Evolutionary conservation across 2,329 filamentous ascomycete genomes (phyloP).

Genomic region (Epichloe scottii): DNA sequence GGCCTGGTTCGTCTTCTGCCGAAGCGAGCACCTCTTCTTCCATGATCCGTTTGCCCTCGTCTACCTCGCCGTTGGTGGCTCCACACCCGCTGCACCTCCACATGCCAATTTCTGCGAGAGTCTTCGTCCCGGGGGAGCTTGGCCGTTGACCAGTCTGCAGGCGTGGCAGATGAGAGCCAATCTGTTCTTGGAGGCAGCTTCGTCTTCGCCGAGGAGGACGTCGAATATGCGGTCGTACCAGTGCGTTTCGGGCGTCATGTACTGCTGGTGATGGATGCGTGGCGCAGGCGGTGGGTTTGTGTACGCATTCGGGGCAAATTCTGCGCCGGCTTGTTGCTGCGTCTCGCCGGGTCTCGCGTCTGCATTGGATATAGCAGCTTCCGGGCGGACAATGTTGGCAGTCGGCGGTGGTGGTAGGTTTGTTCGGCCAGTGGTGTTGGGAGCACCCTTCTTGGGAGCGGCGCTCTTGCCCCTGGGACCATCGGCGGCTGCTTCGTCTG

Average conservation of each 20-base stretch:
- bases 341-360: background rate
- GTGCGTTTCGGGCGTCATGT: slow-evolving; percentile 34
- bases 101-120: slow-evolving; percentile 63
- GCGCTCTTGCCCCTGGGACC: slow-evolving; percentile 9
- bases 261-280: slow-evolving; percentile 5
- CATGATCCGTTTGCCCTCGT: slow-evolving; percentile 61
- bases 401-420: slow-evolving; percentile 46
- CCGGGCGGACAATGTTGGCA: slow-evolving; percentile 44
- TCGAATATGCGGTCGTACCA: slow-evolving; percentile 97
- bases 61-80: slow-evolving; percentile 68
- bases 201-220: slow-evolving; percentile 85
- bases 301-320: slow-evolving; percentile 62
- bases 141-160: slow-evolving; percentile 87
- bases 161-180: slow-evolving; percentile 72
- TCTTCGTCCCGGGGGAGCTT: slow-evolving; percentile 81
- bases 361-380: slow-evolving; percentile 8
- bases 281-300: slow-evolving; percentile 6
- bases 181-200: slow-evolving; percentile 82
- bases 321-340: slow-evolving; percentile 24
- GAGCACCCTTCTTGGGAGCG: slow-evolving; percentile 6
- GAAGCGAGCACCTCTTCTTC: slow-evolving; percentile 45
- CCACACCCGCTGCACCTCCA: slow-evolving; percentile 89
- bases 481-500: slow-evolving; percentile 4
- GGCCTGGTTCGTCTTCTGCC: slow-evolving; percentile 10
- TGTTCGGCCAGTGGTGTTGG: slow-evolving; percentile 22